Conservation (phyloP, 2,329 filamentous ascomycete species). For the Cladorrhinum sp. region DNA sequence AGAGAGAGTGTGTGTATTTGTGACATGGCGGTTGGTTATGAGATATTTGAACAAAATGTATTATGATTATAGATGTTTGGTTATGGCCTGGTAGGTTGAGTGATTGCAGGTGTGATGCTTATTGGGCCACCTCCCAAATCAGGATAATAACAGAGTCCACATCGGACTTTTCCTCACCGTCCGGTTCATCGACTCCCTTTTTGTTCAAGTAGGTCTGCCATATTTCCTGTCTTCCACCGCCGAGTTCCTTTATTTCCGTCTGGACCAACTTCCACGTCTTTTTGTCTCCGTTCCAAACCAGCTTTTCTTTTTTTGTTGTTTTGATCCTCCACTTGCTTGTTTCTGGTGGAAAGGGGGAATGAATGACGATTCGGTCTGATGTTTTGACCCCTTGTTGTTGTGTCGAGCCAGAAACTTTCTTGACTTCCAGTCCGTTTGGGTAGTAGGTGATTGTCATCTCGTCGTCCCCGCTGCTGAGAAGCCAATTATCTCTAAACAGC, state of each 20-base stretch:
- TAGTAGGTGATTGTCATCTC: slow-evolving; percentile 24
- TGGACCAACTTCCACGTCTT: slow-evolving; percentile 44
- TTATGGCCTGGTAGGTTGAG: no score
- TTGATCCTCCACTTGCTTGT: not conserved
- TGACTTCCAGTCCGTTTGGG: not conserved
- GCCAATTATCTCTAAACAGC: not conserved
- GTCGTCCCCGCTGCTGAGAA: not conserved
- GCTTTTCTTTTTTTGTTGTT: not conserved
- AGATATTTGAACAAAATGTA: no score
- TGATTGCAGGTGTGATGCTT: no score
- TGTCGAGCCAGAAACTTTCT: no score
- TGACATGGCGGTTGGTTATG: no score
- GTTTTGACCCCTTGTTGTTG: not conserved
- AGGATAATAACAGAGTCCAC: slow-evolving; percentile 41
- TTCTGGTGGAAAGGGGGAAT: not conserved
- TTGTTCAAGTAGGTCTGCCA: slow-evolving; percentile 47
- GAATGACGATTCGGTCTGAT: not conserved
- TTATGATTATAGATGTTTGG: no score
- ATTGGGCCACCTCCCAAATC: slow-evolving; percentile 42
- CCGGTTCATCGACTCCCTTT: slow-evolving; percentile 15
- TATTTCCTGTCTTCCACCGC: slow-evolving; percentile 32
- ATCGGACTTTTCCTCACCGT: slow-evolving; percentile 29
- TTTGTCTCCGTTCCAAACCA: slow-evolving; percentile 37
- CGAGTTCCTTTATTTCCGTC: slow-evolving; percentile 33
- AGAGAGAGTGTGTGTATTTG: no score